Conservation (phyloP, 208 protist genomes). For the Leishmania arabica region DNA sequence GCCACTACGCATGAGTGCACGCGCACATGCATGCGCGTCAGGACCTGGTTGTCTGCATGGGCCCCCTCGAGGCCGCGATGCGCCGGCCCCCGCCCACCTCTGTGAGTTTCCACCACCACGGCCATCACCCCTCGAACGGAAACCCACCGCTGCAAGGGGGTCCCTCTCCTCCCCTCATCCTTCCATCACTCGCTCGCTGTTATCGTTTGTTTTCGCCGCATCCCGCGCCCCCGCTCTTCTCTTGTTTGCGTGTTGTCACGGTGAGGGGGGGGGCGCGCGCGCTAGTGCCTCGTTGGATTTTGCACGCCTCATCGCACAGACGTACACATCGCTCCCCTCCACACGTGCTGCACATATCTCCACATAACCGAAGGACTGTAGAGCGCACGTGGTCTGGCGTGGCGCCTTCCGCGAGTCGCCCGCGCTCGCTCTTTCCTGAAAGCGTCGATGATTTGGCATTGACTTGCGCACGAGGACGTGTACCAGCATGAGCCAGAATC, state of each 20-base stretch:
- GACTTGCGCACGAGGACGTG: neutral
- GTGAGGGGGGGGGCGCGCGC: neutral
- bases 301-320: neutral
- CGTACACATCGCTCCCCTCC: neutral
- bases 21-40: neutral
- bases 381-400: neutral
- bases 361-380: neutral
- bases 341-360: neutral
- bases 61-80: neutral
- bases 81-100: neutral
- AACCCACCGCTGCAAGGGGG: neutral
- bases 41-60: neutral
- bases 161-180: neutral
- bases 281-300: neutral
- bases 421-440: too few species aligned
- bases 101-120: neutral
- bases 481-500: constrained; percentile 6
- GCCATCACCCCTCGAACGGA: neutral
- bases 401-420: neutral
- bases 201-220: neutral
- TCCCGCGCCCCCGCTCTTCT: neutral
- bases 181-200: neutral
- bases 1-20: neutral
- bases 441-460: neutral
- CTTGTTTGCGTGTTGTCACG: neutral